Base-by-base conservation (phyloP, 2,329 filamentous ascomycete genomes). In the Hymenoscyphus albidus region DNA sequence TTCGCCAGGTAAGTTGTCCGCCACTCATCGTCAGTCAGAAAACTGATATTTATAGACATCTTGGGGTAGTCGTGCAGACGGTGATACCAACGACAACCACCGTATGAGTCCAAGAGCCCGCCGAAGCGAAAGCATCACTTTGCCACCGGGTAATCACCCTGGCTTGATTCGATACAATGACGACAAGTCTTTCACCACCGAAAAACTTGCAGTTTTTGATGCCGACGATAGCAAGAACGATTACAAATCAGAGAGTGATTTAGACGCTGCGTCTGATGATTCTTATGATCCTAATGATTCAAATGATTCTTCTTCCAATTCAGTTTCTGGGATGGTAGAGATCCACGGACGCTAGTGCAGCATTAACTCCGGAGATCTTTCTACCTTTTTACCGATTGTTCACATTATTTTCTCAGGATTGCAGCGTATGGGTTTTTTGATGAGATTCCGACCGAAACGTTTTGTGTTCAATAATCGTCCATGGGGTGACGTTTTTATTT, bases 41-140 rank as follows among this genome's bases (percentile, higher is more conserved):
- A 35, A 27, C 38, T 55, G n/a, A 59, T 59, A 16, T 55, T 60
- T 65, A 57, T 75, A 97, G 93, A 97, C 93, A 56, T 94, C 93
- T 61, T 97, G 93, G 93, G 93, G 93, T 74, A 97, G 92, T 79
- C 89, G 93, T 78, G 91, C 92, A 72, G 93, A 95, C 72, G 93
- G 92, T 74, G 93, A 97, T 78, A 85, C 89, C 70, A 90, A 96
- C 77, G 90, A 96, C 77, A 84, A 84, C 68, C 83, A 87, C 71
- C 88, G 90, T 63, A 76, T 76, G 75, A 70, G 64, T 42, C 74
- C 73, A 56, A 67, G 73, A 61, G 72, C 72, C 40, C 70, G 70
- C 12, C 73, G 71, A 32, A 74, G 72, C 61, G 74, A 76, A 55
- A 73, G 72, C 60, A 74, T 83, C 70, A 80, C 78, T 51, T 78